Evolutionary conservation across 1,284 basidiomycete genomes (phyloP).

Genomic region (Prillingera fragicola): DNA sequence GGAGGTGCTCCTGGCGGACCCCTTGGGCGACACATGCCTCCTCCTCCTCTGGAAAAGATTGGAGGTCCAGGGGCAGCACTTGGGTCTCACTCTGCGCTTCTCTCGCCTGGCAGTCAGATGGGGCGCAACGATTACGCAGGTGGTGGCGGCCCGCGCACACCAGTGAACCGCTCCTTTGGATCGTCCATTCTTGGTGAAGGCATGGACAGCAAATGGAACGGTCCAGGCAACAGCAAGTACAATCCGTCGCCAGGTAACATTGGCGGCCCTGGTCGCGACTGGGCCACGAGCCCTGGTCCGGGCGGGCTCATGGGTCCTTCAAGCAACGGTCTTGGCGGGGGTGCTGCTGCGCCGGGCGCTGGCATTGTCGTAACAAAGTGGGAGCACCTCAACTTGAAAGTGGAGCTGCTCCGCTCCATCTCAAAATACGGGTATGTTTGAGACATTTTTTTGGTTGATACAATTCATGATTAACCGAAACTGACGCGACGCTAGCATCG

Average conservation of each 20-base stretch:
- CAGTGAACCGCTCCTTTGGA: conserved; percentile 14
- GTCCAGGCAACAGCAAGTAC: conserved; percentile 5
- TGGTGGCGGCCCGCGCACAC: conserved; percentile 7
- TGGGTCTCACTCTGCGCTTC: neutral
- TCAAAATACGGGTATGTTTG: conserved; percentile 80
- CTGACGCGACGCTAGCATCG: conserved; percentile 58
- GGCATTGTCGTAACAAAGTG: conserved; percentile 90
- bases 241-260: neutral
- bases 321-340: conserved; percentile 8
- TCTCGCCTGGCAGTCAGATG: neutral
- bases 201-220: conserved; percentile 18
- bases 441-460: neutral
- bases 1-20: too few relatives aligned
- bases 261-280: conserved; percentile 6
- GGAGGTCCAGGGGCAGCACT: neutral
- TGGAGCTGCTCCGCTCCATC: conserved; percentile 81
- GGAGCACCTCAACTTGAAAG: conserved; percentile 83
- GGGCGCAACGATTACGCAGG: conserved; percentile 1
- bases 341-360: conserved; percentile 57
- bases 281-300: conserved; percentile 10
- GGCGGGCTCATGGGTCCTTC: neutral
- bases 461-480: neutral
- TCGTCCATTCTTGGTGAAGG: conserved; percentile 13
- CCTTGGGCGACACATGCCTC: conserved; percentile 6
- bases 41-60: conserved; percentile 11